Percentiles rank a stretch among this genome's conserved stretches.
Conservation (phyloP, 2,329 filamentous ascomycete species). For the Aspergillus costaricaensis region DNA sequence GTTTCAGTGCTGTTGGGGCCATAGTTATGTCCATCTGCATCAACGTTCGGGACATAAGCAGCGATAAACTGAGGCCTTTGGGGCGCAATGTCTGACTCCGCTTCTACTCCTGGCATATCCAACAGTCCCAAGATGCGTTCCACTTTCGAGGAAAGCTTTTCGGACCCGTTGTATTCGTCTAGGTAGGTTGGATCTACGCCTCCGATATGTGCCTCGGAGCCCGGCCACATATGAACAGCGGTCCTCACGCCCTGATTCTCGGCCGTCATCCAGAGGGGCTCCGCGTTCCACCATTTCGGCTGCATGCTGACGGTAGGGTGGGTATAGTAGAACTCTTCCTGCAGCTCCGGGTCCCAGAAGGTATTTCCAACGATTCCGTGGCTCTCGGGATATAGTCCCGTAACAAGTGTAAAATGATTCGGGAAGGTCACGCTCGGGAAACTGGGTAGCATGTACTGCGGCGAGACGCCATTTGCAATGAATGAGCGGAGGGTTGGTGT, state of each 20-base stretch:
- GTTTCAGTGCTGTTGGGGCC: constrained; percentile 97
- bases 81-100: constrained; percentile 51
- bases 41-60: constrained; percentile 91
- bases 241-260: constrained; percentile 76
- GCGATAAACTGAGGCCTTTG: constrained; percentile 87
- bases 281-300: constrained; percentile 90
- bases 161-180: constrained; percentile 80
- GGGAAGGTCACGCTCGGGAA: constrained; percentile 97
- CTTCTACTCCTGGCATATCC: constrained; percentile 75
- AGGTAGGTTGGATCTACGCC: constrained; percentile 75
- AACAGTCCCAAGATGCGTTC: constrained; percentile 77
- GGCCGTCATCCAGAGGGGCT: constrained; percentile 91
- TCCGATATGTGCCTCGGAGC: constrained; percentile 83
- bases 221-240: constrained; percentile 98
- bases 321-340: constrained; percentile 86
- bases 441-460: constrained; percentile 87
- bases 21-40: constrained; percentile 80
- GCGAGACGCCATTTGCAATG: constrained; percentile 80
- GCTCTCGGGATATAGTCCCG: constrained; percentile 86
- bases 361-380: constrained; percentile 93
- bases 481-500: constrained; percentile 81
- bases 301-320: constrained; percentile 74
- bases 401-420: constrained; percentile 91
- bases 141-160: constrained; percentile 74
- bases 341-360: constrained; percentile 81